Evolutionary conservation across 148 eudicot species (phyloP).

Genomic region (Tetragonia tetragonoides): DNA sequence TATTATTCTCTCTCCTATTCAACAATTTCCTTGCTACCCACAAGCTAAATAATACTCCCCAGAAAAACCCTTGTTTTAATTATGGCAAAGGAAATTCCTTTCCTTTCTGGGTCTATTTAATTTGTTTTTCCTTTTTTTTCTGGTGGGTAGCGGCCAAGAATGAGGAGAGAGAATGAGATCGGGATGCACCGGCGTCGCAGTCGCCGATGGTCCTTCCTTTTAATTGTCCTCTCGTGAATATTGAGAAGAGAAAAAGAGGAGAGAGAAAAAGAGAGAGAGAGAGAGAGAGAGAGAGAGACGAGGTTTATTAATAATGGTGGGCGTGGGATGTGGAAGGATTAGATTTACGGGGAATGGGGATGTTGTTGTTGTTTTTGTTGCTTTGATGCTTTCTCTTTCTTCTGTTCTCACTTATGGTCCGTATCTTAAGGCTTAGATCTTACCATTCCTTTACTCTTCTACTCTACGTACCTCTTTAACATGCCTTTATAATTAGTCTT

Average conservation of each 20-base stretch:
- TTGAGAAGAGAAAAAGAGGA: not conserved
- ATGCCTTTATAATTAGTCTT: not conserved
- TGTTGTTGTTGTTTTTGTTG: not conserved
- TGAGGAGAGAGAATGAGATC: not conserved
- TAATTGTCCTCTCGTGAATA: not conserved
- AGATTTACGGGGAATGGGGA: not conserved
- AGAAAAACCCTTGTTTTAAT: conserved; percentile 1
- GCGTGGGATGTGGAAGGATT: not conserved
- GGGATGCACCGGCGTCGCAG: not conserved
- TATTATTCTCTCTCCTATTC: conserved; percentile 17
- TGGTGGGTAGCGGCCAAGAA: not conserved
- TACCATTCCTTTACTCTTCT: conserved; percentile 22
- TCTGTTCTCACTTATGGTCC: not conserved
- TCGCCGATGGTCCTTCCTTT: not conserved
- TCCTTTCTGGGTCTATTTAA: not conserved
- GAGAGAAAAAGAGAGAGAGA: not conserved
- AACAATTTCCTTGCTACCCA: not conserved
- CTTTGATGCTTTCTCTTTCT: not conserved
- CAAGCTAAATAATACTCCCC: not conserved
- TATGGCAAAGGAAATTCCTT: conserved; percentile 7
- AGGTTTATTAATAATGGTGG: not conserved
- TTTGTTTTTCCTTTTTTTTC: not conserved
- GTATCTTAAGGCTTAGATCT: not conserved
- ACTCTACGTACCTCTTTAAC: not conserved
- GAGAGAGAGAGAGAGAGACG: not conserved